phyloP scores from a whole-genome alignment of 2,329 filamentous ascomycete species.

The Cordyceps javanica region DNA sequence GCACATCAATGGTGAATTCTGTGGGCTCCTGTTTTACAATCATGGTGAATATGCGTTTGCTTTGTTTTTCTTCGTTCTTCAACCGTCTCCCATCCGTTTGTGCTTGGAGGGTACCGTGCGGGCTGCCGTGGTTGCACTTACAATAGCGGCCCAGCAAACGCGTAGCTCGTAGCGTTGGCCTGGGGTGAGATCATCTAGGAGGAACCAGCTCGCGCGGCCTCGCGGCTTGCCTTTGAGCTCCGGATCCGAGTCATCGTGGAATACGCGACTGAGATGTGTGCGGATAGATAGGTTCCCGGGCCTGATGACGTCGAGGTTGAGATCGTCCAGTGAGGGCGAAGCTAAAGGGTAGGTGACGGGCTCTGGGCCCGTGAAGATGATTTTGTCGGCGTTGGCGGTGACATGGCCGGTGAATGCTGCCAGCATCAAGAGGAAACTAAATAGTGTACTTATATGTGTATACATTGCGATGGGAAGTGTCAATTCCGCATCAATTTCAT shows the following conservation, averaged over 20 bases:
- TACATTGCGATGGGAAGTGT: neutral
- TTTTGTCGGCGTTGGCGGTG: slow-evolving; percentile 80
- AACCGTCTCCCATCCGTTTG: no score
- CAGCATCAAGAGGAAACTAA: slow-evolving; percentile 5
- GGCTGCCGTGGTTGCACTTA: slow-evolving; percentile 40
- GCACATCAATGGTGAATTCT: slow-evolving; percentile 62
- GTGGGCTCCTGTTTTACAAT: slow-evolving; percentile 68
- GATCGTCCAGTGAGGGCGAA: slow-evolving; percentile 38
- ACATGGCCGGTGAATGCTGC: slow-evolving; percentile 14
- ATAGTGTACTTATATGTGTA: neutral
- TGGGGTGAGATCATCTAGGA: slow-evolving; percentile 63
- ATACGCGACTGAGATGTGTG: slow-evolving; percentile 59
- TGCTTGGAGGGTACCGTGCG: no score
- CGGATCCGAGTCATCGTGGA: slow-evolving; percentile 45
- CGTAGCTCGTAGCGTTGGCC: slow-evolving; percentile 83
- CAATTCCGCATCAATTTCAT: neutral
- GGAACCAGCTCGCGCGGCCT: slow-evolving; percentile 69
- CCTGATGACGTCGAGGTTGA: slow-evolving; percentile 60
- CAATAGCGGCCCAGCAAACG: slow-evolving; percentile 88
- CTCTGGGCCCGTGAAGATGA: slow-evolving; percentile 73
- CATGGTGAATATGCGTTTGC: neutral
- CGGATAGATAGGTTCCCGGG: slow-evolving; percentile 50
- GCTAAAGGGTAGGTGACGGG: slow-evolving; percentile 44
- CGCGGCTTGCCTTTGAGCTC: slow-evolving; percentile 27
- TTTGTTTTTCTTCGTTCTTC: no score